Evolutionary conservation across 176 grass and related monocot genomes (phyloP), one percentile per base, ranked within the genome.

Genomic region (Hsuehochloa calcarea): DNA sequence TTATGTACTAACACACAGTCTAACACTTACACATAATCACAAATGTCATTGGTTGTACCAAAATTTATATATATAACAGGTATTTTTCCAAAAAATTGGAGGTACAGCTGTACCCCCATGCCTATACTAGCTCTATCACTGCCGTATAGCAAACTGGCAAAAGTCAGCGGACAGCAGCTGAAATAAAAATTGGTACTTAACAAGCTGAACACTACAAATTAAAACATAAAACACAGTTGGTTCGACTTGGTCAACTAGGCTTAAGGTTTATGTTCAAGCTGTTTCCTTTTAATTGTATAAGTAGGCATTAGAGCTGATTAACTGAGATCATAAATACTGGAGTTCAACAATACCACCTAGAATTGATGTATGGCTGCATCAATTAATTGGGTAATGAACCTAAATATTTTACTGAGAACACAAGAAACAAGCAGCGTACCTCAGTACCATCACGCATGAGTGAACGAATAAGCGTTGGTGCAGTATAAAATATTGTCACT

Each of bases 401-500:
- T 63, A 6, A 31, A 74, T 66, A 1, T 65, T 81, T 54, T 23
- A 65, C 0, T 72, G 22, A 71, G 35, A 49, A 77, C 22, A 78
- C 46, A 31, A 31, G 17, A 72, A 68, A 74, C 9, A 77, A 87
- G 34, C 7, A 71, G 38, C 67, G 8, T 81, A 99, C 96, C 91
- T 94, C 84, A 56, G 89, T 77, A 84, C 93, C 78, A 81, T 94
- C 96, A 75, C 93, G 93, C 96, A 99, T 99, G 60, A 99, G 93
- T 12, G 96, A 95, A 50, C 96, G 93, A 46, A 99, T 65, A 69
- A 99, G 86, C 80, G 96, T 99, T 79, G 96, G 96, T 79, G 96
- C 96, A 56, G 96, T 99, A 88, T 99, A 99, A 89, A 99, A 99
- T 89, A 99, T 89, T 47, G 96, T 92, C 74, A 99, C 93, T 77